Percentiles rank a stretch among this genome's conserved stretches.
Evolutionary conservation across 805 yeast genomes (phyloP).

Genomic region (Pichia thaimueangensis): DNA sequence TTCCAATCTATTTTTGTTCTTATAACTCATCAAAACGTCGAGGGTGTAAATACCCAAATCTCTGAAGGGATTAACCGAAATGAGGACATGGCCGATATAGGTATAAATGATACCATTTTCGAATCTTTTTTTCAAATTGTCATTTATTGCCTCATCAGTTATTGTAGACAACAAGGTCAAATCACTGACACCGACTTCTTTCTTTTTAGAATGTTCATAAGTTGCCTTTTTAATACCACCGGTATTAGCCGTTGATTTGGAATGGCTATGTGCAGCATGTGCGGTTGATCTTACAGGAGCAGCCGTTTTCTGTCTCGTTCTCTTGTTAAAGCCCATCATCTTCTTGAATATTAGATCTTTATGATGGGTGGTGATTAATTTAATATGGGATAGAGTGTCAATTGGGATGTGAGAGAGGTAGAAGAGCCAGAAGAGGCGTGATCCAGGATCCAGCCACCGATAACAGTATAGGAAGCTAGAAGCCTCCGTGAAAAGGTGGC

Average conservation of each 20-base stretch:
- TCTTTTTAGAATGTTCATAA: slow-evolving; percentile 79
- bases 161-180: slow-evolving; percentile 82
- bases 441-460: too few species aligned
- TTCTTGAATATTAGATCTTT: too few species aligned
- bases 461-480: too few species aligned
- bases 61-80: slow-evolving; percentile 93
- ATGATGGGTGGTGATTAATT: too few species aligned
- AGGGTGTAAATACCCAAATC: slow-evolving; percentile 94
- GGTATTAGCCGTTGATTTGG: slow-evolving; percentile 45
- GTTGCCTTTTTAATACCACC: slow-evolving; percentile 74
- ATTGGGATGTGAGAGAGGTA: too few species aligned
- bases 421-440: too few species aligned
- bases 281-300: slow-evolving; percentile 27
- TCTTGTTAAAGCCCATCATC: slow-evolving; percentile 25
- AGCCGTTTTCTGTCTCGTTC: slow-evolving; percentile 53
- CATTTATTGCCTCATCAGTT: slow-evolving; percentile 87
- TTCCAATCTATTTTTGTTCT: slow-evolving; percentile 90
- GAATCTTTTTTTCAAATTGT: slow-evolving; percentile 83
- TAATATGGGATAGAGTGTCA: not conserved
- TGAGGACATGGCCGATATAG: slow-evolving; percentile 88
- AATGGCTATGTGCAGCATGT: slow-evolving; percentile 49
- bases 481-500: not conserved
- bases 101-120: slow-evolving; percentile 87
- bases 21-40: slow-evolving; percentile 64
- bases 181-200: slow-evolving; percentile 98